These are phyloP conservation scores for Cicer judaicum DNA, from an alignment of 306 rosid species.

Conservation along the genomic window DNA sequence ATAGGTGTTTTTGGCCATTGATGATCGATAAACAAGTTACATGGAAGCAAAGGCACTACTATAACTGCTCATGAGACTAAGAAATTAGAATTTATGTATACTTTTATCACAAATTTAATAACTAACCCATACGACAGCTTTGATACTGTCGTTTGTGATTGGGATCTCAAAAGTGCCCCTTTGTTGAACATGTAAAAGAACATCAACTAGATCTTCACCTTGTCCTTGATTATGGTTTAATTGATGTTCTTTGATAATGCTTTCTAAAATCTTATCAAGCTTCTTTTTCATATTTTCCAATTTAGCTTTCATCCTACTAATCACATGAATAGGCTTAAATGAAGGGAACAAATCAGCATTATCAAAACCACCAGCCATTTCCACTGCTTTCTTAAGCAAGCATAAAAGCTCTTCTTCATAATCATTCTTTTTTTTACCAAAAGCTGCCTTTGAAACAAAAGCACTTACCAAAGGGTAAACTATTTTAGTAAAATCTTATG, in stretches of 20 bases:
- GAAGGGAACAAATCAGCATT: slow-evolving; percentile 6
- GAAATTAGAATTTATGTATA: too few relatives aligned
- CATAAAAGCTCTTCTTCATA: background rate
- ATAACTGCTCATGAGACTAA: too few relatives aligned
- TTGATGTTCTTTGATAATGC: background rate
- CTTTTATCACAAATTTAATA: background rate
- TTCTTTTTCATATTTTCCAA: background rate
- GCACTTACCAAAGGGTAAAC: background rate
- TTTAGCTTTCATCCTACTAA: background rate
- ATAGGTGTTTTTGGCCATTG: background rate
- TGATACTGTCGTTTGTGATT: slow-evolving; percentile 9
- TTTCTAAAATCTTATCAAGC: background rate
- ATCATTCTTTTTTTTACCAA: background rate
- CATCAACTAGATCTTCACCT: slow-evolving; percentile 16
- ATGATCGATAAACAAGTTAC: too few relatives aligned
- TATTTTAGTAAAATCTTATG: background rate
- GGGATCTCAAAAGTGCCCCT: background rate
- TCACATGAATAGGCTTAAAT: background rate
- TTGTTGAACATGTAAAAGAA: slow-evolving; percentile 23
- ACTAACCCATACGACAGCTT: slow-evolving; percentile 32
- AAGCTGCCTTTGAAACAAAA: background rate
- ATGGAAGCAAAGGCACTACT: too few relatives aligned
- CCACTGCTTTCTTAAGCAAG: background rate
- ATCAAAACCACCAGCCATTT: background rate
- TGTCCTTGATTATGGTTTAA: background rate